Conservation (phyloP, 345 rosid genomes). For the Cardamine chenopodiifolia region DNA sequence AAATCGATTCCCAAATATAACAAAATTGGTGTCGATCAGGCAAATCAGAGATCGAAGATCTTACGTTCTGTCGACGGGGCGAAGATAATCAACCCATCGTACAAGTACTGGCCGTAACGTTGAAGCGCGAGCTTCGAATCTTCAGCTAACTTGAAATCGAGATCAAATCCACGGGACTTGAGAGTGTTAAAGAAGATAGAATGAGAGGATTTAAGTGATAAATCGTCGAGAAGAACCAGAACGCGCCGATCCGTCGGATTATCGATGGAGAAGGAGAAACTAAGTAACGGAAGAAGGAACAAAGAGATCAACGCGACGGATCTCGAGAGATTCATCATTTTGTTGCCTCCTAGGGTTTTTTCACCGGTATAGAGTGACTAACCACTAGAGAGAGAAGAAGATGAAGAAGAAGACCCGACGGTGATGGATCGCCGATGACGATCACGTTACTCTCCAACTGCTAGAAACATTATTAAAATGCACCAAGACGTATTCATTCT, state of each 20-base stretch:
- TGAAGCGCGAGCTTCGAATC: conserved; percentile 64
- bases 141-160: conserved; percentile 66
- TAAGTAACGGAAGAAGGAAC: conserved; percentile 47
- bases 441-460: neutral
- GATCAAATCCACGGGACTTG: conserved; percentile 59
- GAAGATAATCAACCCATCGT: conserved; percentile 62
- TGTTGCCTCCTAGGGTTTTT: conserved; percentile 26
- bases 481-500: neutral
- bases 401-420: conserved; percentile 21
- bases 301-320: conserved; percentile 38
- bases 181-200: conserved; percentile 68
- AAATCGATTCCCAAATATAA: neutral
- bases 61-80: conserved; percentile 66
- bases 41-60: conserved; percentile 13
- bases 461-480: neutral
- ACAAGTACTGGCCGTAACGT: conserved; percentile 66
- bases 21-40: neutral
- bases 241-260: conserved; percentile 59
- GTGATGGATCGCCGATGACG: conserved; percentile 34
- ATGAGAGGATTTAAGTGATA: conserved; percentile 64
- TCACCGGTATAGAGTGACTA: conserved; percentile 21
- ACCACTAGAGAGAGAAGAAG: conserved; percentile 28
- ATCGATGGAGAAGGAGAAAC: conserved; percentile 59
- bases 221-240: conserved; percentile 62
- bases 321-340: conserved; percentile 38